phyloP scores from a whole-genome alignment of 1,284 basidiomycete species.

The Omphalotus olearius region DNA sequence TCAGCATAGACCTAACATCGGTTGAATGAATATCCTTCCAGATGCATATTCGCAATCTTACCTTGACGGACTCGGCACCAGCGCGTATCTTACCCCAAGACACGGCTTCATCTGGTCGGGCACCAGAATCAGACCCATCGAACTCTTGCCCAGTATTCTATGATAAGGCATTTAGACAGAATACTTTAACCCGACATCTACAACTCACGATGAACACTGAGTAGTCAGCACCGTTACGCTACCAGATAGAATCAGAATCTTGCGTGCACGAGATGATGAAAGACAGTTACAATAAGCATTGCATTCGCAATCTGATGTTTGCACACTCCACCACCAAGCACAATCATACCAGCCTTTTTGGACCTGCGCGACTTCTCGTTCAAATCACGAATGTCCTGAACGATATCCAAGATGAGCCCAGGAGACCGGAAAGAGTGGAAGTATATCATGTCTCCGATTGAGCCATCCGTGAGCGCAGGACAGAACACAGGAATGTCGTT shows the following conservation, averaged over 20 bases:
- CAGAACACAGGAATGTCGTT: constrained; percentile 99
- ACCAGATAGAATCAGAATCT: constrained; percentile 14
- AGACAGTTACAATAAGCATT: constrained; percentile 82
- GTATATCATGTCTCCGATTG: constrained; percentile 98
- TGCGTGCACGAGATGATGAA: neutral
- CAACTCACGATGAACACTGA: constrained; percentile 86
- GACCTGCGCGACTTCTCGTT: constrained; percentile 91
- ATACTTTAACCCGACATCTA: too few relatives aligned
- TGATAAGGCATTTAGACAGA: neutral
- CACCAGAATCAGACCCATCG: constrained; percentile 97
- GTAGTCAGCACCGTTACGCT: constrained; percentile 98
- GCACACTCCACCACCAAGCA: constrained; percentile 97
- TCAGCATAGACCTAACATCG: constrained; percentile 62
- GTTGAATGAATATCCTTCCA: neutral
- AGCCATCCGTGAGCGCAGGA: constrained; percentile 96
- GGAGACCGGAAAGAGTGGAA: constrained; percentile 95
- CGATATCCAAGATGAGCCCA: constrained; percentile 90
- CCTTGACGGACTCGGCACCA: constrained; percentile 90
- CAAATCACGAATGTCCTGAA: constrained; percentile 87
- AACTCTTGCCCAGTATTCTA: constrained; percentile 99
- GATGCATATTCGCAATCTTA: constrained; percentile 24
- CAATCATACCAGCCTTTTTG: constrained; percentile 96
- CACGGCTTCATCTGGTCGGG: constrained; percentile 95
- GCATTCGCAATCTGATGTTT: constrained; percentile 99
- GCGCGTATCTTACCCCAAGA: constrained; percentile 99